Conservation (phyloP, 1,284 basidiomycete species). For the Microbotryum intermedium region DNA sequence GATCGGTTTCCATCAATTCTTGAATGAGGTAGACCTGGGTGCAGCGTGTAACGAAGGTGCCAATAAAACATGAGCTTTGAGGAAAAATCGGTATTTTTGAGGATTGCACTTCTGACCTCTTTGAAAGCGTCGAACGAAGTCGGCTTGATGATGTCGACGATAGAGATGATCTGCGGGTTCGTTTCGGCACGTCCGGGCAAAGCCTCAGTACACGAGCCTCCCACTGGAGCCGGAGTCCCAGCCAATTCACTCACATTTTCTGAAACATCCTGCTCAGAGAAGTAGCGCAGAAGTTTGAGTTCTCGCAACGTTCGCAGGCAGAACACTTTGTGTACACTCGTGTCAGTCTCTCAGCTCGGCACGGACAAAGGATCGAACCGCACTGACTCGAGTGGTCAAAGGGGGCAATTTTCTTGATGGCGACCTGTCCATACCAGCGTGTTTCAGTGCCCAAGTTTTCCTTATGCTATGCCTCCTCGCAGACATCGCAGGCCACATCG, state of each 20-base stretch:
- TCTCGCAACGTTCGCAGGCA: constrained; percentile 73
- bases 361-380: background rate
- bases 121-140: constrained; percentile 81
- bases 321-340: constrained; percentile 48
- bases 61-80: background rate
- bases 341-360: background rate
- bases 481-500: too few species aligned
- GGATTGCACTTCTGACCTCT: constrained; percentile 45
- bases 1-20: constrained; percentile 84
- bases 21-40: constrained; percentile 64
- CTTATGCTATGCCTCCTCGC: too few species aligned
- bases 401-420: constrained; percentile 58
- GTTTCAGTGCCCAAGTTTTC: too few species aligned
- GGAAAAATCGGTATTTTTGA: too few species aligned
- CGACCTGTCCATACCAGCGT: constrained; percentile 29
- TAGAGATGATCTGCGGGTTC: constrained; percentile 82
- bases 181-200: background rate
- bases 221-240: background rate
- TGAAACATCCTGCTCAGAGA: constrained; percentile 35
- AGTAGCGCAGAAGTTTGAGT: constrained; percentile 59
- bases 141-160: constrained; percentile 88
- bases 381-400: constrained; percentile 63
- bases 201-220: too few species aligned
- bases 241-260: constrained; percentile 29
- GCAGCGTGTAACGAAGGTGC: too few species aligned